Conservation (phyloP, 2,329 filamentous ascomycete genomes). For the Colletotrichum spaethianum region DNA sequence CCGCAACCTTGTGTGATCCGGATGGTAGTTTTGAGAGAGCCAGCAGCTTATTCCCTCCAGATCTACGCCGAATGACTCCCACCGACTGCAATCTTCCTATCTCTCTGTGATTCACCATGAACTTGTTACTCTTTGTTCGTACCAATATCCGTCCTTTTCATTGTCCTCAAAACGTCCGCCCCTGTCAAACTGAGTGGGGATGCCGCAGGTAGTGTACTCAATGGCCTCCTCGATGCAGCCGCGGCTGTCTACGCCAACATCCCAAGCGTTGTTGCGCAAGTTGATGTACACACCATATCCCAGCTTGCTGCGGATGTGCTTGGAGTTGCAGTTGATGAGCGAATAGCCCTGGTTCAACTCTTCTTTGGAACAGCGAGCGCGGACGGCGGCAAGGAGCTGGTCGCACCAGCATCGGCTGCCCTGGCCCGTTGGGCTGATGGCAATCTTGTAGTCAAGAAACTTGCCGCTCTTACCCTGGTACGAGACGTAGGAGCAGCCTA, state of each 20-base stretch:
- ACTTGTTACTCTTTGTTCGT: neutral
- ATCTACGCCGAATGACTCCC: neutral
- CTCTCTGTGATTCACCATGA: neutral
- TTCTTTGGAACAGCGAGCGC: neutral
- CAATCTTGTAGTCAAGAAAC: conserved; percentile 23
- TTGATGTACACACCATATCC: conserved; percentile 11
- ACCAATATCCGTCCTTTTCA: neutral
- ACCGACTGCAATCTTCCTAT: neutral
- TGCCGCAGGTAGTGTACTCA: conserved; percentile 12
- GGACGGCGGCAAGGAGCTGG: neutral
- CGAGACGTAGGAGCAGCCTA: conserved; percentile 10
- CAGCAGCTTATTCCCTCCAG: neutral
- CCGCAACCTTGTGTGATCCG: neutral
- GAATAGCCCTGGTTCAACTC: neutral
- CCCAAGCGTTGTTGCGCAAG: conserved; percentile 7
- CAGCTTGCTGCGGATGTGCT: neutral
- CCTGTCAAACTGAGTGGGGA: conserved; percentile 1
- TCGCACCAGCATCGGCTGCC: conserved; percentile 12
- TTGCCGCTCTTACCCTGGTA: neutral
- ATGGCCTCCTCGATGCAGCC: conserved; percentile 9
- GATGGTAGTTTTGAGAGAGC: neutral
- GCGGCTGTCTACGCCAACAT: neutral
- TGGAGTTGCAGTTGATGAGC: neutral
- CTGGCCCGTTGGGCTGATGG: conserved; percentile 20
- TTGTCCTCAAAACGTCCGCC: neutral